Evolutionary conservation across 768 basidiomycete genomes (phyloP).

Genomic region (Podaxis sp.): DNA sequence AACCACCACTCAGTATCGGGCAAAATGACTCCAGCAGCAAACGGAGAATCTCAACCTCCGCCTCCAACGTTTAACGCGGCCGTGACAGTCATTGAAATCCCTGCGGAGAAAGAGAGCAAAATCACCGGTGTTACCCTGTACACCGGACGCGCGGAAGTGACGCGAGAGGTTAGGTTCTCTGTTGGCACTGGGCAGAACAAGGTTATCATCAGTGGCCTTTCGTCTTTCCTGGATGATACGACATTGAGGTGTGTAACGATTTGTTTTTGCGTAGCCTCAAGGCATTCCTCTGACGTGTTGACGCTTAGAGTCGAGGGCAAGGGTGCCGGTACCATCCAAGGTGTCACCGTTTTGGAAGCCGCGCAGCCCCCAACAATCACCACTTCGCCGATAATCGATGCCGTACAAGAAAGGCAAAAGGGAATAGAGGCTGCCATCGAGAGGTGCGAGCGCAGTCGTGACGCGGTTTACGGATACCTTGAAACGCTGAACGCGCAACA

Average conservation of each 20-base stretch:
- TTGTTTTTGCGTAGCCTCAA: not conserved
- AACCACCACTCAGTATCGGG: too few relatives aligned
- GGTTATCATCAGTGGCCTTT: constrained; percentile 34
- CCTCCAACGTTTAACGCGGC: constrained; percentile 13
- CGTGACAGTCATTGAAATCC: constrained; percentile 22
- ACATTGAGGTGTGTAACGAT: constrained; percentile 33
- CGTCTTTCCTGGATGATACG: constrained; percentile 31
- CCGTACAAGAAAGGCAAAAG: constrained; percentile 24
- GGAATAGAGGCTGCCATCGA: constrained; percentile 24
- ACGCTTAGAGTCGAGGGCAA: constrained; percentile 39
- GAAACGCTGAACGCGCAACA: constrained; percentile 28
- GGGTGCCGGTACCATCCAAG: constrained; percentile 43
- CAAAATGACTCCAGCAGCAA: not conserved
- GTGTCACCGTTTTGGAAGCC: constrained; percentile 31
- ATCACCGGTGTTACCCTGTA: constrained; percentile 34
- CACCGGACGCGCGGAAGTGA: constrained; percentile 35
- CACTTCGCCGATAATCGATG: constrained; percentile 26
- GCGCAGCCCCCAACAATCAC: constrained; percentile 16
- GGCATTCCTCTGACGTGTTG: not conserved
- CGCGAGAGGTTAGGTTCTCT: constrained; percentile 29
- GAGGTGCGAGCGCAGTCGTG: constrained; percentile 25
- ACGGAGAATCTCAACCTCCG: not conserved
- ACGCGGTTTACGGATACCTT: constrained; percentile 32
- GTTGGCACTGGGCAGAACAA: constrained; percentile 38
- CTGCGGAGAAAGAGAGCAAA: constrained; percentile 28